Evolutionary conservation across 2,329 filamentous ascomycete genomes (phyloP).

Genomic region (Penicillium sp.): DNA sequence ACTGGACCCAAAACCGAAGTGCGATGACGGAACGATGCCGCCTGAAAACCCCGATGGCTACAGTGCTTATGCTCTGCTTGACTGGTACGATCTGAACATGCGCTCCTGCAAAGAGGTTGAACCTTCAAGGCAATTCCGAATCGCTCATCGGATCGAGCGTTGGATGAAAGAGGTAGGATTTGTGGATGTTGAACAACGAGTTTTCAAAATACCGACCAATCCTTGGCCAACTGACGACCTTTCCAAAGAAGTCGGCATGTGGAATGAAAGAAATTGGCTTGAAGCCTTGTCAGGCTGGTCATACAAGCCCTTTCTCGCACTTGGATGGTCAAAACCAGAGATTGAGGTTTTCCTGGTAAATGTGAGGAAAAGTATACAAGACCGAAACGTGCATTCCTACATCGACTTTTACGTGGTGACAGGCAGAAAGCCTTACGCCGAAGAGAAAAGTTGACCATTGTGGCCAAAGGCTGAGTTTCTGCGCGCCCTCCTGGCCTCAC

Average conservation of each 20-base stretch:
- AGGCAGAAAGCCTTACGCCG: constrained; percentile 37
- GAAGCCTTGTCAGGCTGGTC: constrained; percentile 48
- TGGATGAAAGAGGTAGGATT: constrained; percentile 63
- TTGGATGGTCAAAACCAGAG: constrained; percentile 51
- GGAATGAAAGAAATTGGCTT: constrained; percentile 53
- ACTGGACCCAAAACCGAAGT: constrained; percentile 51
- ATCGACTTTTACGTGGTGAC: constrained; percentile 45
- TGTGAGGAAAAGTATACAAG: constrained; percentile 47
- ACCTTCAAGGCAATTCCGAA: constrained; percentile 53
- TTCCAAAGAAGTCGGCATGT: constrained; percentile 54
- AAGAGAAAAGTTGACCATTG: constrained; percentile 15
- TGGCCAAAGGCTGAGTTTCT: not conserved
- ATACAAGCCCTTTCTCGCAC: constrained; percentile 46
- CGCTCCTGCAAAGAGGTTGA: constrained; percentile 50
- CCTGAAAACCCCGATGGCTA: constrained; percentile 45
- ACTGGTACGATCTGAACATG: constrained; percentile 52
- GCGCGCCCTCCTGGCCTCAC: too few species aligned
- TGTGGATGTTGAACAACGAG: constrained; percentile 58
- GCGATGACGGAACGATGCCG: constrained; percentile 60
- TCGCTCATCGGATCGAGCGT: constrained; percentile 57
- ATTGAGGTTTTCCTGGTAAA: constrained; percentile 53
- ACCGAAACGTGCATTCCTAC: constrained; percentile 48
- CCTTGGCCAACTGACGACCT: constrained; percentile 55
- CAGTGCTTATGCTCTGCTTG: constrained; percentile 46
- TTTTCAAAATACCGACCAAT: constrained; percentile 59